These are phyloP conservation scores for Davidsoniella virescens DNA, from an alignment of 2,329 filamentous ascomycete species.

Conservation along the genomic window DNA sequence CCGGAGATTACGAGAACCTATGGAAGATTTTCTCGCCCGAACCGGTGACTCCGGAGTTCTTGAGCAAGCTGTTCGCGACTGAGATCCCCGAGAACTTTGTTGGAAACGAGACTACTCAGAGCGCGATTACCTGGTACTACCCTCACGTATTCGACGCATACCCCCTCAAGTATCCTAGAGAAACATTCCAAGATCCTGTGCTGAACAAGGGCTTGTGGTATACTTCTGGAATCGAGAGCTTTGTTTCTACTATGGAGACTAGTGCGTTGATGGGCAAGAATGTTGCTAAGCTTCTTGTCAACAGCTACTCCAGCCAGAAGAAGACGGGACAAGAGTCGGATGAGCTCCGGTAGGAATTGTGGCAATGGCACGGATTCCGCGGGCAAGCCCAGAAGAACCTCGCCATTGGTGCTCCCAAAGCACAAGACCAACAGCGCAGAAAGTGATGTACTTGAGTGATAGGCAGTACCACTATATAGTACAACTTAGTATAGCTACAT, in stretches of 20 bases:
- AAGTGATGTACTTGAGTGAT: background rate
- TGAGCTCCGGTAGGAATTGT: background rate
- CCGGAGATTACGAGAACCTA: conserved; percentile 35
- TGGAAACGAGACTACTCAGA: conserved; percentile 17
- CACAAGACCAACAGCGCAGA: background rate
- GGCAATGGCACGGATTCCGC: background rate
- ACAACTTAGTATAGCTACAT: background rate
- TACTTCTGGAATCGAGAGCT: conserved; percentile 68
- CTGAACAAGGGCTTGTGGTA: conserved; percentile 54
- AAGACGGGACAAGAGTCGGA: background rate
- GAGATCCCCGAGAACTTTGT: conserved; percentile 28
- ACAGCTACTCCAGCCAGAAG: conserved; percentile 26
- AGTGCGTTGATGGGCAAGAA: conserved; percentile 83
- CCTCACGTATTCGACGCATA: conserved; percentile 71
- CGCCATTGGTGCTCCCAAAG: background rate
- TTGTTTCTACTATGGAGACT: conserved; percentile 97
- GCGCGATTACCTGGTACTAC: conserved; percentile 57
- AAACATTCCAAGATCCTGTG: conserved; percentile 70
- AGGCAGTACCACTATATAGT: too few species aligned
- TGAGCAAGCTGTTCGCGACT: conserved; percentile 35
- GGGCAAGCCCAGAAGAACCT: background rate
- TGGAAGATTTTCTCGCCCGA: conserved; percentile 51
- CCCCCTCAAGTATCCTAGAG: conserved; percentile 66
- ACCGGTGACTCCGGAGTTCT: conserved; percentile 33
- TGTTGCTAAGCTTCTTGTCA: conserved; percentile 53